Base-by-base conservation (phyloP, 345 rosid species). In the Geranium brycei region DNA sequence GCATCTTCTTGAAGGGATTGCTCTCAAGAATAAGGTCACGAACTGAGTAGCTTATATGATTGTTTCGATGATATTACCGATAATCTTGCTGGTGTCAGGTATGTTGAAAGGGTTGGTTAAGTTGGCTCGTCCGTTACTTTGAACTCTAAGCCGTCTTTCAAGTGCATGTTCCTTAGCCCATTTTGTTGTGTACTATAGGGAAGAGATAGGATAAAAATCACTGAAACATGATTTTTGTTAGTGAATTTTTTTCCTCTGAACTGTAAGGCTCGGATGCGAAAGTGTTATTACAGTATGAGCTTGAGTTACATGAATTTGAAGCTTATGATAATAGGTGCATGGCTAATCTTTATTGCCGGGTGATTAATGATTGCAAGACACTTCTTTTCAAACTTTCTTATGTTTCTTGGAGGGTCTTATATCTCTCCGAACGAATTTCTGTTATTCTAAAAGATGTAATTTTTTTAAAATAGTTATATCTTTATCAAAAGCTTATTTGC, bases 171-270 rank as follows among this genome's bases (percentile, higher is more conserved):
- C 60, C 28, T 63, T 66, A 40, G 58, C 41, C 64, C 66, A 31
- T 23, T 55, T 64, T 76, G 76, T 79, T 79, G 75, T 79, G 75
- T 76, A 73, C 17, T 64, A 71, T 69, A 65, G 57, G 14, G 56
- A 41, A 71, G 71, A 67, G 38, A 67, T 62, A 17, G 59, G 60
- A 58, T 67, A 65, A 61, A 62, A 61, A 56, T 59, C 28, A 64
- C 32, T 23, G 31, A 58, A 64, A 19, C 53, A 11, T 32, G 40
- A 51, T 66, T 70, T 70, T 35, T 35, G 5, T 35, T 35, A 4
- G 41, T 69, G 78, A 66, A 57, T 68, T 65, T 73, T 68, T 60
- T 70, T 41, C 53, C 14, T 59, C 38, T 11, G 58, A 69, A 28
- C 11, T 15, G 47, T 62, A 15, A 32, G 64, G 17, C 47, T 62